Evolutionary conservation across 2,329 filamentous ascomycete species (phyloP).

Genomic region (Microdochium bolleyi): DNA sequence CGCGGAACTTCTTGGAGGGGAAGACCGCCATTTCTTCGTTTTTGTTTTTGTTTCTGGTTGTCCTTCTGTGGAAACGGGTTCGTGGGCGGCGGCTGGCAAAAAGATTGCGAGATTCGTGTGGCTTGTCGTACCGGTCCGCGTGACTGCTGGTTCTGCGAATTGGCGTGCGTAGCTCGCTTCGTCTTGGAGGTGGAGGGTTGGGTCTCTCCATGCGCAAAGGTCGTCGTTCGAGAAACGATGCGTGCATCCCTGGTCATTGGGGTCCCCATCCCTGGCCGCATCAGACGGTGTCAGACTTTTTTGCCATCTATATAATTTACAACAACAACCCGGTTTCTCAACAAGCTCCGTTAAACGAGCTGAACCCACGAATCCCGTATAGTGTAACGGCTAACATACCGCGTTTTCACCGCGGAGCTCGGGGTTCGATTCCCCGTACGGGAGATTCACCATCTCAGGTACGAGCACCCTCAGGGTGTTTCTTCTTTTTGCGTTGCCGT

Average conservation of each 20-base stretch:
- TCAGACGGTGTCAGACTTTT: no score
- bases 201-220: no score
- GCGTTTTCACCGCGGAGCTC: constrained; percentile 3
- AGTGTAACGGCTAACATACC: constrained; percentile 3
- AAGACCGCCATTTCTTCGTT: constrained; percentile 50
- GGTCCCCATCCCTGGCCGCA: no score
- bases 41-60: neutral
- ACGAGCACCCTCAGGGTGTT: neutral
- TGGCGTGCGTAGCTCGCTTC: no score
- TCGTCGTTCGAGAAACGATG: no score
- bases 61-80: no score
- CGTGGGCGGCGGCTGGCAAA: no score
- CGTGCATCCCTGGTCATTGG: neutral
- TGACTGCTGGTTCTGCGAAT: no score
- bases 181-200: no score
- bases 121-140: no score
- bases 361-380: constrained; percentile 1
- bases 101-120: no score
- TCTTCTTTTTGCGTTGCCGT: neutral
- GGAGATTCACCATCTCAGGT: constrained; percentile 1
- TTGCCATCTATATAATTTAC: neutral
- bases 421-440: constrained; percentile 4
- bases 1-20: constrained; percentile 62
- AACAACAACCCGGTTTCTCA: neutral
- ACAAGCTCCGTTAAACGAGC: neutral